Evolutionary conservation across 2,329 filamentous ascomycete genomes (phyloP).

Genomic region (Bipolaris oryzae): DNA sequence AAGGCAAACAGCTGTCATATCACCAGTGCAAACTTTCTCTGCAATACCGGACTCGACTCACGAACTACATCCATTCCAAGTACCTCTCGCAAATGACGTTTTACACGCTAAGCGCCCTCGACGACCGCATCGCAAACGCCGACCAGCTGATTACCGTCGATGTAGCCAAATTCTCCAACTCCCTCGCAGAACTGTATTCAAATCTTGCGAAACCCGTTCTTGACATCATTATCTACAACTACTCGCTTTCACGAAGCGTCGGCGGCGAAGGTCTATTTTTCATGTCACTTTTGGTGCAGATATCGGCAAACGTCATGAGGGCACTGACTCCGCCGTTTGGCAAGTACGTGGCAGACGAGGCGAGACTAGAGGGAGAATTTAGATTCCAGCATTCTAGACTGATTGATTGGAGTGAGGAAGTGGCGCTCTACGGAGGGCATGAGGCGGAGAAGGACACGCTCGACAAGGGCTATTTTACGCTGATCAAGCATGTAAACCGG

Average conservation of each 20-base stretch:
- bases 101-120: conserved; percentile 91
- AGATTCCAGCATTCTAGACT: conserved; percentile 91
- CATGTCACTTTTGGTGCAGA: conserved; percentile 91
- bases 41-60: conserved; percentile 89
- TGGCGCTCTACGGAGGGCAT: conserved; percentile 89
- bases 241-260: conserved; percentile 90
- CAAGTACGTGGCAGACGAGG: conserved; percentile 96
- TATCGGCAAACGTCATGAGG: conserved; percentile 92
- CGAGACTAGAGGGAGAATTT: conserved; percentile 92
- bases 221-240: conserved; percentile 97
- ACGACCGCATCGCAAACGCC: conserved; percentile 97
- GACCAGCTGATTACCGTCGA: conserved; percentile 98
- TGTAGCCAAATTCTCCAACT: conserved; percentile 94
- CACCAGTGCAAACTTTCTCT: conserved; percentile 94
- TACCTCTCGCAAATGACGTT: conserved; percentile 98
- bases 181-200: conserved; percentile 91
- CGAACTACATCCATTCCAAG: conserved; percentile 92
- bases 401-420: conserved; percentile 95
- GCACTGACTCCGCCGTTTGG: conserved; percentile 94
- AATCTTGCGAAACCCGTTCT: conserved; percentile 93
- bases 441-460: conserved; percentile 94
- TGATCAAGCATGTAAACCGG: conserved; percentile 98
- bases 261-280: conserved; percentile 94
- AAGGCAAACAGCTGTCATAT: conserved; percentile 74
- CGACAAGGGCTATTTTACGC: conserved; percentile 97